A percentile compares a stretch with the other conserved stretches of the same genome.
Conservation (phyloP, 306 rosid species). For the Dalbergia cultrata region DNA sequence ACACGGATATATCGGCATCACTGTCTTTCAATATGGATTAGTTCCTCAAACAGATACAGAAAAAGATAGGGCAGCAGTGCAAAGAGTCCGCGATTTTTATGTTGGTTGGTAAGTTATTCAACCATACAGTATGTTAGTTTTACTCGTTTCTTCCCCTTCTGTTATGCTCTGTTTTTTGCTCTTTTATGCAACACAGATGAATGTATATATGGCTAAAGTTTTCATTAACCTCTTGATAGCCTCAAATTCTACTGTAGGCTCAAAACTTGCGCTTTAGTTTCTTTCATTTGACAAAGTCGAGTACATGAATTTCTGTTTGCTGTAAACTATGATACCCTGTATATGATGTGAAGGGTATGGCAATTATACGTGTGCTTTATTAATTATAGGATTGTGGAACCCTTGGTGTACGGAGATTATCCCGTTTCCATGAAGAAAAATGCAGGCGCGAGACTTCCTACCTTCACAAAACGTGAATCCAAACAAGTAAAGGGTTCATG, state of each 20-base stretch:
- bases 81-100: conserved; percentile 58
- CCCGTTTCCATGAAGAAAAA: conserved; percentile 57
- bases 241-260: too few relatives aligned
- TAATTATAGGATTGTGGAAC: conserved; percentile 57
- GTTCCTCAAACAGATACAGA: conserved; percentile 60
- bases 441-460: conserved; percentile 56
- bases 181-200: neutral
- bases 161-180: neutral
- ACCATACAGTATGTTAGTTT: neutral
- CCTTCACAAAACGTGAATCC: conserved; percentile 50
- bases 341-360: neutral
- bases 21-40: neutral
- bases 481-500: conserved; percentile 54
- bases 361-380: neutral
- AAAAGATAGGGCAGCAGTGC: conserved; percentile 63
- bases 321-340: neutral
- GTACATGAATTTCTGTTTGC: too few relatives aligned
- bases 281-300: too few relatives aligned
- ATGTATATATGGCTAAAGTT: neutral
- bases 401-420: conserved; percentile 62
- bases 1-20: conserved; percentile 48
- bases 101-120: conserved; percentile 61
- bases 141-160: neutral
- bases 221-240: neutral
- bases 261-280: too few relatives aligned